Evolutionary conservation across 2,329 filamentous ascomycete species (phyloP).

Genomic region (Sclerotinia minor): DNA sequence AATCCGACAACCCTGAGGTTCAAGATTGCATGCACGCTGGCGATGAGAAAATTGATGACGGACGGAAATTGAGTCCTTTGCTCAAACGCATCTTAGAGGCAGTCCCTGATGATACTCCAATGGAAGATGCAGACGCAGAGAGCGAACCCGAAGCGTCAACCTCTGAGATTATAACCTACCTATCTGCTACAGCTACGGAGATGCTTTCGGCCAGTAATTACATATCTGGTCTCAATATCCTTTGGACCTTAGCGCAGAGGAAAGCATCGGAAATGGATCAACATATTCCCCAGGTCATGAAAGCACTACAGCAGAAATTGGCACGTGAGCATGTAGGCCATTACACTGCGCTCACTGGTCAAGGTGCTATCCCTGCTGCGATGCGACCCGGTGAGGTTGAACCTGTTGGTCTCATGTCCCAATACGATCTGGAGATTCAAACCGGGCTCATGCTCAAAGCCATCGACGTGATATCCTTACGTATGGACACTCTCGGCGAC

Average conservation of each 20-base stretch:
- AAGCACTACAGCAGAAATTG: slow-evolving; percentile 86
- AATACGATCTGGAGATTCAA: slow-evolving; percentile 83
- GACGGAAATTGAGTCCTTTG: slow-evolving; percentile 70
- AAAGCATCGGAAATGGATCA: slow-evolving; percentile 86
- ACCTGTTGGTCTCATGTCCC: slow-evolving; percentile 59
- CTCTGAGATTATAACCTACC: slow-evolving; percentile 81
- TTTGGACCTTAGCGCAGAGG: slow-evolving; percentile 87
- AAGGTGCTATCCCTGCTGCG: slow-evolving; percentile 45
- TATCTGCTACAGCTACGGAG: slow-evolving; percentile 85
- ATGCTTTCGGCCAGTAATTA: slow-evolving; percentile 79
- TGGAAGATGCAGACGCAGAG: slow-evolving; percentile 78
- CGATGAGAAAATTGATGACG: slow-evolving; percentile 68
- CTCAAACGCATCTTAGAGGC: slow-evolving; percentile 84
- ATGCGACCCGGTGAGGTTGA: slow-evolving; percentile 50
- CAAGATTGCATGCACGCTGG: slow-evolving; percentile 86
- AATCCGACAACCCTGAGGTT: slow-evolving; percentile 85
- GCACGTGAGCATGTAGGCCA: slow-evolving; percentile 89
- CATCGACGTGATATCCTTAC: slow-evolving; percentile 85
- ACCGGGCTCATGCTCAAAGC: slow-evolving; percentile 91
- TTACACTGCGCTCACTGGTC: slow-evolving; percentile 59
- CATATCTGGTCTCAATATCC: slow-evolving; percentile 83
- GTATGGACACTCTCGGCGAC: slow-evolving; percentile 91
- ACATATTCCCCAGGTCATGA: slow-evolving; percentile 87
- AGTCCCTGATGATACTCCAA: slow-evolving; percentile 74
- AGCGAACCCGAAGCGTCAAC: slow-evolving; percentile 77